phyloP scores from a whole-genome alignment of 345 rosid species.

The Eucalyptus cladocalyx region DNA sequence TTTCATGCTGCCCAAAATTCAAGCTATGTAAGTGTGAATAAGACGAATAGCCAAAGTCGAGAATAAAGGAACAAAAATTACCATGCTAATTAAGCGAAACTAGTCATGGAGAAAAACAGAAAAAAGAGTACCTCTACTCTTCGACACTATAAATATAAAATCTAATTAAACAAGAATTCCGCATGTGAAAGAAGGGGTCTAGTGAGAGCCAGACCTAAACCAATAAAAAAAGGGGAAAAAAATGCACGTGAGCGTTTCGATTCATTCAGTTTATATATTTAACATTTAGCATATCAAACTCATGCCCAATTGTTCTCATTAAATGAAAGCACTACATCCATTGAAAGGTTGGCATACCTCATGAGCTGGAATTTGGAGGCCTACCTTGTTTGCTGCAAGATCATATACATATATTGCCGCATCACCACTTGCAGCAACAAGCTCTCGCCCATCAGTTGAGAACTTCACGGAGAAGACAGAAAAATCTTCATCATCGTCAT shows the following conservation, averaged over 20 bases:
- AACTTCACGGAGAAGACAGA: slow-evolving; percentile 56
- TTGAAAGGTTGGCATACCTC: slow-evolving; percentile 11
- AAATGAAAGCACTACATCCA: neutral
- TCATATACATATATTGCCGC: slow-evolving; percentile 44
- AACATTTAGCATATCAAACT: neutral
- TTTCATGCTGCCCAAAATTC: neutral
- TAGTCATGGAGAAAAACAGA: neutral
- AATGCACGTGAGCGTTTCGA: neutral
- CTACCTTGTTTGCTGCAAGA: slow-evolving; percentile 33
- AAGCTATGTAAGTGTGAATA: neutral
- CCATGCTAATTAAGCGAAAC: neutral
- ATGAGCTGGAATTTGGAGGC: slow-evolving; percentile 44
- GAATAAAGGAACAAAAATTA: neutral
- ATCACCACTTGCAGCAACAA: slow-evolving; percentile 45
- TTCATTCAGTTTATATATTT: neutral
- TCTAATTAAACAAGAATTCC: neutral
- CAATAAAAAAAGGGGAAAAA: neutral
- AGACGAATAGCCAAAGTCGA: neutral
- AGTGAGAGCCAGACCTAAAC: neutral
- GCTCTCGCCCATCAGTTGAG: slow-evolving; percentile 60
- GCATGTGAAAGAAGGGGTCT: neutral
- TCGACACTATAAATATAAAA: neutral
- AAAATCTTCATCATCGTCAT: slow-evolving; percentile 10
- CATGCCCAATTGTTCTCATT: neutral
- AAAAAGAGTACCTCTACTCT: neutral